phyloP scores from a whole-genome alignment of 805 yeast species.

The Ogataea pignaliae region DNA sequence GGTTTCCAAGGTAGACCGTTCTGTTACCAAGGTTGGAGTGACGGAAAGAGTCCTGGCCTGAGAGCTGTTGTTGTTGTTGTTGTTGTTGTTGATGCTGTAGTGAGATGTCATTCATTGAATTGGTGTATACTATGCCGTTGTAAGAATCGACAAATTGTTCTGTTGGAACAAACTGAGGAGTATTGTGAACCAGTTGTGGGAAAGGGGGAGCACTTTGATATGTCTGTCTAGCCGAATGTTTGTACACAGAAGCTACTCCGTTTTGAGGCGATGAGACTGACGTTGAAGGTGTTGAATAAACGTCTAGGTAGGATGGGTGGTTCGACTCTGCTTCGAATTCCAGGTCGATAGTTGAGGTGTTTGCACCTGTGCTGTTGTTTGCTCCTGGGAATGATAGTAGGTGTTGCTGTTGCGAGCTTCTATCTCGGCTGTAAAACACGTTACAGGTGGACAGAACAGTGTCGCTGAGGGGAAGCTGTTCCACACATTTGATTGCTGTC shows the following conservation, averaged over 20 bases:
- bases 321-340: conserved; percentile 5
- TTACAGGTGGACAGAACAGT: conserved; percentile 20
- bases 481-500: conserved; percentile 41
- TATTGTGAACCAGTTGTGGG: conserved; percentile 3
- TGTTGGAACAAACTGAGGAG: background rate
- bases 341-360: conserved; percentile 7
- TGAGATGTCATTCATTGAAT: background rate
- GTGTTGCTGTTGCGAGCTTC: conserved; percentile 5
- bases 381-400: background rate
- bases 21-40: conserved; percentile 43
- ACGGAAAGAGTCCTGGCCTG: background rate
- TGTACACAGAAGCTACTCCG: conserved; percentile 7
- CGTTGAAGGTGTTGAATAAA: conserved; percentile 25
- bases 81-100: background rate
- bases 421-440: conserved; percentile 28
- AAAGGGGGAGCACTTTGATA: background rate
- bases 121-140: conserved; percentile 7
- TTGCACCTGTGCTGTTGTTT: background rate
- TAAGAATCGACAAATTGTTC: conserved; percentile 10
- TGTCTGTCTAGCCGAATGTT: conserved; percentile 3
- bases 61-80: background rate
- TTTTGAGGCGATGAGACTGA: conserved; percentile 23
- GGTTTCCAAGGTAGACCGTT: conserved; percentile 64
- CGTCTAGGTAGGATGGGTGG: conserved; percentile 9
- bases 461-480: conserved; percentile 29